phyloP scores from a whole-genome alignment of 352 stramenopile genomes.

The Globisporangium okanoganense region DNA sequence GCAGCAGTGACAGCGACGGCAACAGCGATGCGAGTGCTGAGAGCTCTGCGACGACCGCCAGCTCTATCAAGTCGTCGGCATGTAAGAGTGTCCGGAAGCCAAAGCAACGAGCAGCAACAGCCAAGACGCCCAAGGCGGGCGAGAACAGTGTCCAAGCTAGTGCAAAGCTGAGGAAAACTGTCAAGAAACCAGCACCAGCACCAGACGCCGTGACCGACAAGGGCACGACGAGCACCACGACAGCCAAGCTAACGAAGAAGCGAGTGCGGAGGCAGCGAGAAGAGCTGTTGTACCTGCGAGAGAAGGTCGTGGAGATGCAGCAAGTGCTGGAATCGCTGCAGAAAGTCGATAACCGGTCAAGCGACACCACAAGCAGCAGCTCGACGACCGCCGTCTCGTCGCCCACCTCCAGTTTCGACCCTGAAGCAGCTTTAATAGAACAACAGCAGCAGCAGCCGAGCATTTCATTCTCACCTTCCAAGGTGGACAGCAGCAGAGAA shows the following conservation, averaged over 20 bases:
- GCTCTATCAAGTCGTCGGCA: background rate
- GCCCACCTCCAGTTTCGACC: background rate
- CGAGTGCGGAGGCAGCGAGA: constrained; percentile 10
- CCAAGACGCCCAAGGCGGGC: background rate
- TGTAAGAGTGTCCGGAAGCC: background rate
- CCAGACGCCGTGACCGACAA: background rate
- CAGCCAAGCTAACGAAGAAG: constrained; percentile 13
- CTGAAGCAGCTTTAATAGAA: background rate
- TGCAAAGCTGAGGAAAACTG: background rate
- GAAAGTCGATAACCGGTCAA: background rate
- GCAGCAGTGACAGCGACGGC: constrained; percentile 1
- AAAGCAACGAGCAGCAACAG: background rate
- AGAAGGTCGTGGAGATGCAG: constrained; percentile 13
- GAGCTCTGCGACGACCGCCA: background rate
- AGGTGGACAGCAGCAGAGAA: background rate
- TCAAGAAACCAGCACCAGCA: background rate
- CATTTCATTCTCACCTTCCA: background rate
- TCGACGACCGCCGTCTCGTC: background rate
- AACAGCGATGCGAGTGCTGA: background rate
- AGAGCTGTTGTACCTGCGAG: constrained; percentile 10
- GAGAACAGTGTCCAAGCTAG: too few species aligned
- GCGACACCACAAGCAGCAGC: background rate
- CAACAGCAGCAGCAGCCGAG: background rate
- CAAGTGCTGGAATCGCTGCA: constrained; percentile 4
- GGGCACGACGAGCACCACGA: too few species aligned